Percentiles rank a stretch among this genome's conserved stretches.
phyloP scores from a whole-genome alignment of 768 basidiomycete genomes.

The Podaxis sp. region DNA sequence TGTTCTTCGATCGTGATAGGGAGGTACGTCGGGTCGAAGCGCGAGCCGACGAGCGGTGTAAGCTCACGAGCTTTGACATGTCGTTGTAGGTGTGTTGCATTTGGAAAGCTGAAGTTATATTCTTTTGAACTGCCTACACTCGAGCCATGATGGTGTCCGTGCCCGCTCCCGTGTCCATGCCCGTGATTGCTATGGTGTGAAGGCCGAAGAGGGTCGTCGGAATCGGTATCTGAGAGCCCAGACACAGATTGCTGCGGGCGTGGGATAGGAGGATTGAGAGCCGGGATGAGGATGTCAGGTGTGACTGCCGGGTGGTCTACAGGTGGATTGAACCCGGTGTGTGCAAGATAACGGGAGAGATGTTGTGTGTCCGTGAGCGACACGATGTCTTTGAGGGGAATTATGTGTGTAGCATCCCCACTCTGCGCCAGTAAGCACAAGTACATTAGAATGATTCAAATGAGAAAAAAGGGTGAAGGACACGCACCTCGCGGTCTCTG shows the following conservation, averaged over 20 bases:
- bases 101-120: slow-evolving; percentile 11
- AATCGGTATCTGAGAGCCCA: background rate
- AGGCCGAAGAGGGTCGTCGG: background rate
- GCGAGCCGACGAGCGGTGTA: slow-evolving; percentile 13
- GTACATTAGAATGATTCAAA: background rate
- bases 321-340: slow-evolving; percentile 10
- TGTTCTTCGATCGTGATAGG: slow-evolving; percentile 13
- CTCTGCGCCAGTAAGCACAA: slow-evolving; percentile 7
- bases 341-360: slow-evolving; percentile 15
- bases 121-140: background rate
- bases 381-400: slow-evolving; percentile 16
- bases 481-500: slow-evolving; percentile 51
- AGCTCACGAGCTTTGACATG: slow-evolving; percentile 11
- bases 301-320: slow-evolving; percentile 5
- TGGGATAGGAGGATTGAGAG: background rate
- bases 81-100: background rate
- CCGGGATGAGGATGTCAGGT: background rate
- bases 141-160: background rate
- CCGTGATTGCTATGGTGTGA: background rate
- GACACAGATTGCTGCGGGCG: slow-evolving; percentile 5
- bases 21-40: slow-evolving; percentile 13
- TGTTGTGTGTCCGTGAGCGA: slow-evolving; percentile 16
- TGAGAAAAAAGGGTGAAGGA: background rate
- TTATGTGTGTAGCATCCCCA: slow-evolving; percentile 13
- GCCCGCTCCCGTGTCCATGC: background rate